Base-by-base conservation (phyloP, 129 eudicot species). In the Chrysanthemum makinoi region DNA sequence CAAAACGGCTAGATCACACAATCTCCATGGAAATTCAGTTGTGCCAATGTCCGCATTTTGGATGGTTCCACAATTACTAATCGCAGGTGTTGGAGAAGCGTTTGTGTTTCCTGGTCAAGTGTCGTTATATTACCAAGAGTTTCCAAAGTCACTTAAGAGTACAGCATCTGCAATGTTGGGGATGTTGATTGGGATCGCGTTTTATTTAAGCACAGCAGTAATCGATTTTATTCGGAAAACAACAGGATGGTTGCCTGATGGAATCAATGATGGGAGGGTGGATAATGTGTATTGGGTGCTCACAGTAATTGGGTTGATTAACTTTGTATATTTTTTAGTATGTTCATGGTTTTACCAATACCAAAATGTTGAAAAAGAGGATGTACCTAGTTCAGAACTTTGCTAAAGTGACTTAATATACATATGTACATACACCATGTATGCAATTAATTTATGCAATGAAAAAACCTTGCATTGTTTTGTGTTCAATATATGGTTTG, bases 31-130 rank as follows among this genome's bases (percentile, higher is more conserved):
- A 0, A 62, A 66, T 44, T 72, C 82, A 0, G 19, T 68, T 0
- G 85, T 68, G 13, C 79, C 80, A 10, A 73, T 87, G 67, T 88
- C 91, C 0, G 92, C 63, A 1, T 71, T 88, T 44, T 91, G 97
- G 97, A 70, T 91, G 33, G 82, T 81, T 3, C 87, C 87, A 1
- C 91, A 84, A 4, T 55, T 85, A 33, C 77, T 59, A 6, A 12
- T 85, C 5, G 80, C 75, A 20, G 97, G 95, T 3, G 66, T 83
- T 5, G 94, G 77, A 2, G 95, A 90, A 48, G 95, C 91, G 1
- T 87, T 90, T 73, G 81, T 73, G 58, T 87, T 87, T 59, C 86
- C 96, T 0, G 91, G 86, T 18, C 83, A 87, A 46, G 84, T 81
- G n/a, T 81, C 77, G 0, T 69, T 89, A 30, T 85, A 79, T 24